phyloP scores from a whole-genome alignment of 2,329 filamentous ascomycete species.

The Dactylonectria estremocensis region DNA sequence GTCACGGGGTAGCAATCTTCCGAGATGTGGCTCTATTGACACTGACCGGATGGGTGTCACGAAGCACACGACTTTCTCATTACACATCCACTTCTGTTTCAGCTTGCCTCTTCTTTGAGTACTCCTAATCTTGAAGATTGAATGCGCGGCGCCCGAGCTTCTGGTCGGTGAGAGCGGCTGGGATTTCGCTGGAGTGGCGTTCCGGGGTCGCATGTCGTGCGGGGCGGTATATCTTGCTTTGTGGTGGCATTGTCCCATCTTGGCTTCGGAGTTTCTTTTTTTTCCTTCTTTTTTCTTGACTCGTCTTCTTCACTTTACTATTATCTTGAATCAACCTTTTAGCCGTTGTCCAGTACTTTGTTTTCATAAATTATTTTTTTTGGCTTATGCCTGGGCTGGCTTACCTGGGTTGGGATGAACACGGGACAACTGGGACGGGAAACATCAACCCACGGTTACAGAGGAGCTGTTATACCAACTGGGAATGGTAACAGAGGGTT shows the following conservation, averaged over 20 bases:
- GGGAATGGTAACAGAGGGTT: conserved; percentile 28
- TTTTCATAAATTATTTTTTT: conserved; percentile 12
- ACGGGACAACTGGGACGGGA: conserved; percentile 15
- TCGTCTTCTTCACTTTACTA: conserved; percentile 6
- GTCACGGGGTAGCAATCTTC: background rate
- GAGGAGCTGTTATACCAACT: conserved; percentile 23
- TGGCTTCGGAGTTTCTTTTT: conserved; percentile 21
- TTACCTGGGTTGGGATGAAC: conserved; percentile 17
- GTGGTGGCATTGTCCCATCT: conserved; percentile 20
- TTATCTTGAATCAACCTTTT: conserved; percentile 1
- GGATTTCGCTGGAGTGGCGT: conserved; percentile 48
- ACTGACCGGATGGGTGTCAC: conserved; percentile 18
- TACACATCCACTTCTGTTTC: conserved; percentile 29
- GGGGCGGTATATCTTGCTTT: conserved; percentile 24
- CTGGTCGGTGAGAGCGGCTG: conserved; percentile 58
- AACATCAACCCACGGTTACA: conserved; percentile 22
- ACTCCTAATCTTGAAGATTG: conserved; percentile 38
- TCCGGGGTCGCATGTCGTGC: conserved; percentile 32
- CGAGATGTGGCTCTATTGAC: background rate
- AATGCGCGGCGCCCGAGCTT: conserved; percentile 51
- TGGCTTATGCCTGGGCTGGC: conserved; percentile 14
- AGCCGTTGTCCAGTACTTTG: conserved; percentile 22
- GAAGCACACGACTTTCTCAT: conserved; percentile 30
- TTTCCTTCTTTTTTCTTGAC: conserved; percentile 10
- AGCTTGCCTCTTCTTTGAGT: conserved; percentile 30